Base-by-base conservation (phyloP, 305 asterid species). In the Fraxinus latifolia region DNA sequence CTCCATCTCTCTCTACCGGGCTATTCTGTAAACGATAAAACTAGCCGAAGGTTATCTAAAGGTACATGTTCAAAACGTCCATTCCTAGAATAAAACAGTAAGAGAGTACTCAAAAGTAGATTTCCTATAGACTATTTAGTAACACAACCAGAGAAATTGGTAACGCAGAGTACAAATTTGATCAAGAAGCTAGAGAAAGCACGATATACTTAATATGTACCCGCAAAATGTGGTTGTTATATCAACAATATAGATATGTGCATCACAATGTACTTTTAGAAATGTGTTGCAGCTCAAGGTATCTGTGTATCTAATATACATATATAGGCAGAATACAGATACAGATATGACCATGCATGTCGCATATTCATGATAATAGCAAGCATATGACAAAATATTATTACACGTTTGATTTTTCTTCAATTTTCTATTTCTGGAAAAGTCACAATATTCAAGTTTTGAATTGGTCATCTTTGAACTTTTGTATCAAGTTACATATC, bases 1-100 rank as follows among this genome's bases (percentile, higher is more conserved):
- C 60, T 83, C 91, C 90, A 90, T 88, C 5, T 83, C 50, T 25
- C 34, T 79, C 42, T 33, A 17, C 11, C 32, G 23, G 34, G 60
- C 34, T 31, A 15, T 39, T 82, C 83, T 77, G 81, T 8, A 79
- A 47, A 79, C 53, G 5, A 55, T 29, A 68, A 29, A 73, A 77
- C 34, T 34, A 75, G 82, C 17, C 75, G 3, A 80, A 76, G 67
- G 39, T 6, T 44, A 25, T 19, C 9, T n/a, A 74, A 79, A 82
- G 79, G 79, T 55, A 87, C 55, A 76, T 15, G 67, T 33, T 71
- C 25, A 19, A 34, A 31, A 47, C 53, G 36, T 23, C 7, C 79
- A 23, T 33, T 72, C 73, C 39, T 21, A 58, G 34, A 74, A 7
- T 11, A 62, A 32, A 23, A 15, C 32, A 15, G 71, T 37, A 3